Base-by-base conservation (phyloP, 2,329 filamentous ascomycete species). In the Cladosporium sp. region DNA sequence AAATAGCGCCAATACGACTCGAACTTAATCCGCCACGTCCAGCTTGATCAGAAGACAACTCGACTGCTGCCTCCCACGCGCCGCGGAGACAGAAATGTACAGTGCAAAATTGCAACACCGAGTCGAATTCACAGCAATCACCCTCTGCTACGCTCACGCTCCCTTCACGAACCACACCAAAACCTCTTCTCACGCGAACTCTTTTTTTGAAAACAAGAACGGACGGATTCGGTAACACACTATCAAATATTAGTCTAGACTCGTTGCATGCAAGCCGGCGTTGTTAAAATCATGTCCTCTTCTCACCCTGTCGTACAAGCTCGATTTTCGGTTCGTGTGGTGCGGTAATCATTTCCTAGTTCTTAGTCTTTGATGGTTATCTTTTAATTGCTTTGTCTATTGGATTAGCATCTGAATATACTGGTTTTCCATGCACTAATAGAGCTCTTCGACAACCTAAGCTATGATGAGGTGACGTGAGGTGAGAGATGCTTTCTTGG, bases 181-280 rank as follows among this genome's bases (percentile, higher is more conserved):
- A 21, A 35, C 52, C 29, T n/a, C 56, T 59, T 55, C 28, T 55
- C 52, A 29, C 52, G 28, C 52, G 52, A 33, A 29, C 23, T 21
- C 40, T 46, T 46, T 46, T 46, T 46, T 21, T 46, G 40, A 46
- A 46, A 46, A 46, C 40, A 46, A 46, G 40, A 23, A 46, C 40
- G 40, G 40, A 46, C 40, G 40, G 40, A 46, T 46, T 21, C 40
- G 40, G 40, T 21, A 46, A 46, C 40, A 46, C 40, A 46, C 37
- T 28, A 59, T 44, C 23, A 59, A 44, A 44, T 44, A 59, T 59
- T 59, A 59, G 56, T 59, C 56, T 59, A 59, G 56, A 59, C 56
- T 59, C 23, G 12, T 46, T 59, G 56, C 56, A 59, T 59, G 56
- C 56, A 59, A 59, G 52, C 29, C 52, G 52, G 52, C 52, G 52